Evolutionary conservation across 192 early-diverging fungal species (phyloP).

Genomic region (Glomus cerebriforme): DNA sequence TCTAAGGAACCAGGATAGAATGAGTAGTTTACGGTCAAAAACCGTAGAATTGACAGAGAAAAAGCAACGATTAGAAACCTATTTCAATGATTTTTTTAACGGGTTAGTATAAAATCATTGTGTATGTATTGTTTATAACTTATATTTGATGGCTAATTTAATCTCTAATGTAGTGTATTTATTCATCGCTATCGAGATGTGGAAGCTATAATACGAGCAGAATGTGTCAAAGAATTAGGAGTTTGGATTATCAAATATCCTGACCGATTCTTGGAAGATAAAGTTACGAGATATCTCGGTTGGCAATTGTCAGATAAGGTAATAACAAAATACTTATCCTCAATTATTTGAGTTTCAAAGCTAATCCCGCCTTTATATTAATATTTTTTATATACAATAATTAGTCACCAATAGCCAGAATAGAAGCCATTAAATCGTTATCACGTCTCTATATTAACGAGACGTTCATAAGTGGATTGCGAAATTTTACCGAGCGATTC

Average conservation of each 20-base stretch:
- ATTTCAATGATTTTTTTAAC: constrained; percentile 75
- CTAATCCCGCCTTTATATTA: background rate
- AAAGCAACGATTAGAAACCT: constrained; percentile 57
- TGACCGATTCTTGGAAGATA: constrained; percentile 68
- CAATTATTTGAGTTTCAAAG: background rate
- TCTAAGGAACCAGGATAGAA: constrained; percentile 31
- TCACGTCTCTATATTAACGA: constrained; percentile 60
- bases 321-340: background rate
- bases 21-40: constrained; percentile 45
- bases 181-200: constrained; percentile 88
- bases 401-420: constrained; percentile 58
- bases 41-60: constrained; percentile 52
- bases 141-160: background rate
- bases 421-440: constrained; percentile 70
- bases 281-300: constrained; percentile 82
- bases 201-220: constrained; percentile 78
- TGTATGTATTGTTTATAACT: too few species aligned
- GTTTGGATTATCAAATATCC: constrained; percentile 75
- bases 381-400: background rate
- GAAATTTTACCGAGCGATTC: constrained; percentile 67
- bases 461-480: constrained; percentile 54
- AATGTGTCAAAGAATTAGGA: constrained; percentile 83
- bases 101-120: constrained; percentile 45
- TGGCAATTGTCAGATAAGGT: constrained; percentile 86
- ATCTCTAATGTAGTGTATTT: constrained; percentile 67